phyloP scores from a whole-genome alignment of 2,329 filamentous ascomycete genomes.

The Neophaeococcomyces mojaviensis region DNA sequence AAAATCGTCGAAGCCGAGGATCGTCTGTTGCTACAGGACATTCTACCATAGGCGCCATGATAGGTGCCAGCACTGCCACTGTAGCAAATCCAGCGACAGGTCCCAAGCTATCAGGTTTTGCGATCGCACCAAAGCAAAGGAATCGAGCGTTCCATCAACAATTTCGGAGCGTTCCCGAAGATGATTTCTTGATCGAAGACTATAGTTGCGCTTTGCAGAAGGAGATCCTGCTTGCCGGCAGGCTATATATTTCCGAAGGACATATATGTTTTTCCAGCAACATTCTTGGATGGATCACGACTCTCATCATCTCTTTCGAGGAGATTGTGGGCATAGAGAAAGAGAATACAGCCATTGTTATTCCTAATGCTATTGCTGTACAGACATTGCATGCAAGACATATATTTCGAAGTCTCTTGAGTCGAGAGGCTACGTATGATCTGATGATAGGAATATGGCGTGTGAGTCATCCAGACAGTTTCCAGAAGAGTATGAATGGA shows the following conservation, averaged over 20 bases:
- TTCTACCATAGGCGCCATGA: constrained; percentile 63
- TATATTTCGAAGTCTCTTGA: constrained; percentile 90
- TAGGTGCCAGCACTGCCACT: constrained; percentile 62
- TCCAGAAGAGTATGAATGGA: constrained; percentile 86
- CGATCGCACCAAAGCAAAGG: constrained; percentile 89
- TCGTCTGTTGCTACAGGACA: constrained; percentile 64
- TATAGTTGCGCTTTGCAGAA: constrained; percentile 94
- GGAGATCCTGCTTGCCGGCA: constrained; percentile 88
- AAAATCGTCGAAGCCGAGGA: constrained; percentile 64
- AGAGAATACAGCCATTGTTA: constrained; percentile 86
- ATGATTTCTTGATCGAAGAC: constrained; percentile 96
- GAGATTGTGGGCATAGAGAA: constrained; percentile 97
- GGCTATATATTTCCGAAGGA: constrained; percentile 92
- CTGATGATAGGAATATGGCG: constrained; percentile 98
- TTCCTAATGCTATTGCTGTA: constrained; percentile 96
- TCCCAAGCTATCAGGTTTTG: constrained; percentile 85
- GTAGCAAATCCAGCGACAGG: constrained; percentile 57
- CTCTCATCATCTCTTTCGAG: constrained; percentile 94
- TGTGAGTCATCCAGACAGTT: constrained; percentile 75
- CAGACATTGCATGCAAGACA: constrained; percentile 93
- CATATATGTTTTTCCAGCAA: constrained; percentile 99
- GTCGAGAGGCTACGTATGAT: constrained; percentile 92
- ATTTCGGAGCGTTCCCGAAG: constrained; percentile 94
- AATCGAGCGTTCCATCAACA: constrained; percentile 91
- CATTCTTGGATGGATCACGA: constrained; percentile 96